These are phyloP conservation scores for Suillus tomentosus DNA, from an alignment of 768 basidiomycete genomes.

Conservation along the genomic window DNA sequence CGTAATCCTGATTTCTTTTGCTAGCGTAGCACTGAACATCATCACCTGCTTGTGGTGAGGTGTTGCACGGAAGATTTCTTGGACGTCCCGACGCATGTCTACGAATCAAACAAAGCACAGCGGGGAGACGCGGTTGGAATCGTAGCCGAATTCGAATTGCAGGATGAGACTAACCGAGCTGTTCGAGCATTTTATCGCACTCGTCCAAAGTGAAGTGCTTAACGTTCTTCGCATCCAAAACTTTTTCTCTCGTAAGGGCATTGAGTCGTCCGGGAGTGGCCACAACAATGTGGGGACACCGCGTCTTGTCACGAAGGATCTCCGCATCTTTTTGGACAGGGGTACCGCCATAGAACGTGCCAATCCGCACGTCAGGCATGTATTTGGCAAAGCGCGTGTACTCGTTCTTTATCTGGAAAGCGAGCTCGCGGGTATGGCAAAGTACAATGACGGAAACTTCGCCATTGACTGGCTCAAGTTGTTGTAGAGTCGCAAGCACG, in stretches of 20 bases:
- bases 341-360: constrained; percentile 97
- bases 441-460: constrained; percentile 97
- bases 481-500: constrained; percentile 96
- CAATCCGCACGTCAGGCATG: constrained; percentile 98
- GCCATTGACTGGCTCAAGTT: constrained; percentile 96
- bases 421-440: constrained; percentile 98
- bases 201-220: constrained; percentile 99
- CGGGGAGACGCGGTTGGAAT: constrained; percentile 55
- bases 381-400: constrained; percentile 99
- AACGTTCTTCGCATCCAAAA: constrained; percentile 91
- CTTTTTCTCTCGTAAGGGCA: constrained; percentile 93
- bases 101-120: constrained; percentile 45
- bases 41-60: constrained; percentile 99
- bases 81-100: constrained; percentile 99
- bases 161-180: constrained; percentile 93
- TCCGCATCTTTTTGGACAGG: constrained; percentile 94
- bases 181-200: constrained; percentile 99
- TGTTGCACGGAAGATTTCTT: constrained; percentile 99
- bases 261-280: constrained; percentile 98
- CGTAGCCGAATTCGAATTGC: constrained; percentile 68
- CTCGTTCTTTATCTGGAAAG: constrained; percentile 99
- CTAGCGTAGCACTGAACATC: constrained; percentile 99
- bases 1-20: constrained; percentile 94
- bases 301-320: constrained; percentile 89
- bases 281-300: constrained; percentile 99